Evolutionary conservation across 2,329 filamentous ascomycete species (phyloP), one percentile per base, ranked within the genome.

Genomic region (Paramyrothecium roridum): DNA sequence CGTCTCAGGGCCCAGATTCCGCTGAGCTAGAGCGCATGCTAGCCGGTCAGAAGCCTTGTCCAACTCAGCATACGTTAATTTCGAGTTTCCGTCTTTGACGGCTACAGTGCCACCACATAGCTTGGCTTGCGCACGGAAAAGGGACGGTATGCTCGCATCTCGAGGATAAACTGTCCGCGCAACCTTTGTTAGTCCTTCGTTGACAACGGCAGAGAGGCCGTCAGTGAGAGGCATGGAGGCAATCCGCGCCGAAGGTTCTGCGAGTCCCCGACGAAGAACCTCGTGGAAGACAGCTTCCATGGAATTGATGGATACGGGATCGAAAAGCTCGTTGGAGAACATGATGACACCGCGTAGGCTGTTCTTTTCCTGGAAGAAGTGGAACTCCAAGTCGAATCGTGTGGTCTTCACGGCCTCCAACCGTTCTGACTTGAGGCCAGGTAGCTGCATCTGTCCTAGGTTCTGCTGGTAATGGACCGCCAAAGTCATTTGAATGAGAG

Each of bases 11-110:
- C n/a, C n/a, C n/a, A n/a, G n/a, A n/a, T n/a, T n/a, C n/a, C n/a
- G n/a, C n/a, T n/a, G n/a, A n/a, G n/a, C n/a, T n/a, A n/a, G n/a
- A n/a, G n/a, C n/a, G n/a, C 65, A 64, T 2, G 72, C 71, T 10
- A 75, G 63, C 3, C 62, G 64, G 3, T 65, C 65, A 2, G 68
- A 65, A 12, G 68, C 62, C 8, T 66, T 61, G 10, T 71, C 67
- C 3, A 74, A 54, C 52, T 73, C 59, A 7, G 60, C 52, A 47
- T 73, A 76, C 0, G 70, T 70, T 4, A 73, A 61, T n/a, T 66
- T 60, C 1, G 13, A 22, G 2, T 52, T 50, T 16, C 52, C 12
- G 43, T 59, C 57, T 12, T 46, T 54, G n/a, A 61, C 56, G 19
- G 59, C 59, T 8, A 55, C 21, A 3, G 22, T n/a, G 6, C 58